Base-by-base conservation (phyloP, 805 yeast genomes). In the Starmera caribaea region DNA sequence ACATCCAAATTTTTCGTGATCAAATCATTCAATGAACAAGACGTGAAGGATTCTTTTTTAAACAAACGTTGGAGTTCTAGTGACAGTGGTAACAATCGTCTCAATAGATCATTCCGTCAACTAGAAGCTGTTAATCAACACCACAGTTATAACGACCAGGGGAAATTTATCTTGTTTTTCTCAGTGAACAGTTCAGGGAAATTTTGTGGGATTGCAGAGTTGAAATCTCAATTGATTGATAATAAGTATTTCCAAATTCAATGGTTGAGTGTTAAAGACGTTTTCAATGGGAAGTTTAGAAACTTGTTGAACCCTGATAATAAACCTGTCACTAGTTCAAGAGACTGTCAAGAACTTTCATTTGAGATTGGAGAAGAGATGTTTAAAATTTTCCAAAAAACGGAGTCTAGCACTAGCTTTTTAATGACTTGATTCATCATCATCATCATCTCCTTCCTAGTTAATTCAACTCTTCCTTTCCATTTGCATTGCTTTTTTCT, bases 331-430 rank as follows among this genome's bases (percentile, higher is more conserved):
- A 71, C 80, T 1, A 67, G 70, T 45, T 75, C 81, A 15, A 67
- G 82, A 47, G 83, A 78, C 48, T 73, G 81, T 0, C 81, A 76
- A 52, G 79, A 73, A 41, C 47, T 76, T 16, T 77, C 81, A 1
- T 60, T 58, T 37, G 65, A 62, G 3, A 57, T 71, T 26, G 81
- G 77, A 1, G 42, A 58, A 9, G 58, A 68, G 15, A 67, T 76
- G 68, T 41, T 77, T 32, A 62, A 66, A 21, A 59, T 73, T 5
- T 73, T 74, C 47, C 51, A 55, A 35, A 47, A 44, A 16, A 38
- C 42, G 3, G 40, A 41, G 26, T 45, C 51, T 1, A 30, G 8
- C 10, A 16, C 51, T 1, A 48, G 53, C 31, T 51, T 51, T 34
- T 40, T 51, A 21, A 21, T 21, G 24, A 21, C 7, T 21, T 21